Base-by-base conservation (phyloP, 2,329 filamentous ascomycete genomes). In the Beauveria australis region DNA sequence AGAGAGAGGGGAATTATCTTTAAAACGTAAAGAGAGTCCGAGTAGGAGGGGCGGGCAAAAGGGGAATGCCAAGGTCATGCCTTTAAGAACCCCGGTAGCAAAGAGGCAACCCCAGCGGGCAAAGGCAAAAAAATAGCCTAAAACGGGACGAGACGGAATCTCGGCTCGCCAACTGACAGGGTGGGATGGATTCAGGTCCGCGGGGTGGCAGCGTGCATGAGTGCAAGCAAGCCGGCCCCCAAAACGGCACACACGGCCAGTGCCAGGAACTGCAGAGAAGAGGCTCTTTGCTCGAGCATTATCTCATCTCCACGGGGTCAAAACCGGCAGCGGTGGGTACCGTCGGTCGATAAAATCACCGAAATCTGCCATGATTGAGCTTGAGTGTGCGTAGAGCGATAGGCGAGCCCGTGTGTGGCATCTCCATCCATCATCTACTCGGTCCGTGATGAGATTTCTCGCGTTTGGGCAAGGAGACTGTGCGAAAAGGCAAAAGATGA, bases 1-100 rank as follows among this genome's bases (percentile, higher is more conserved):
- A 70, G 53, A 41, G 41, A 43, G 51, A 41, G 56, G 51, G 55
- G 52, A 51, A 61, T 54, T 54, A 55, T 61, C 44, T 61, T 61
- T 61, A 61, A 62, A 55, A 61, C 61, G 51, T 30, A 33, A 44
- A 59, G 54, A 43, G 52, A 58, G 44, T 53, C 19, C 24, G 52
- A 62, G 43, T 37, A 51, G 49, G 51, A 51, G 33, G 48, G 48
- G 54, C n/a, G 41, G 57, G 28, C 44, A 16, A 61, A 52, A 58
- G 33, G 56, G 40, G 40, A 54, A 61, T 47, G 59, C 59, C 59
- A 61, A 61, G 59, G 26, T 16, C 59, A 10, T 33, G 52, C 51
- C 52, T 61, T 61, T 61, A 60, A 60, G 58, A 53, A 48, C 51
- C 49, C 37, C 47, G n/a, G 48, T 30, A 37, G 19, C 7, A 33